Evolutionary conservation across 805 yeast species (phyloP).

Genomic region (Candida morakotiae): DNA sequence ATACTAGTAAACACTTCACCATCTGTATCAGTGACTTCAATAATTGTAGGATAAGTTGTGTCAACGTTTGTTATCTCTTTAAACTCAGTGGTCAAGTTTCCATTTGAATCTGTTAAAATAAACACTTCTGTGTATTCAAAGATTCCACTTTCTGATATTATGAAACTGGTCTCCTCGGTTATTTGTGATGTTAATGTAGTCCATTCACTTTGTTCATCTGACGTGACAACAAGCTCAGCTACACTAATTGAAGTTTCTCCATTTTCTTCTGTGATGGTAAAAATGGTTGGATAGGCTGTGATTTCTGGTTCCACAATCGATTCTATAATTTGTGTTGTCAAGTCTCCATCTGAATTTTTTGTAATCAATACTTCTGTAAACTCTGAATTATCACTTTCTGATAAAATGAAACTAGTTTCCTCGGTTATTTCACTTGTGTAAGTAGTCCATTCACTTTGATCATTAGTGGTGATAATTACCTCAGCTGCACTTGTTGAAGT

Average conservation of each 20-base stretch:
- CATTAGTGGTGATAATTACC: background rate
- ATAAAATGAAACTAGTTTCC: background rate
- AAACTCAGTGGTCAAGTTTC: background rate
- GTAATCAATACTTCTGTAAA: slow-evolving; percentile 9
- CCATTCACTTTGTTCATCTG: slow-evolving; percentile 9
- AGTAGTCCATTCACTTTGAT: background rate
- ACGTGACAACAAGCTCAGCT: slow-evolving; percentile 11
- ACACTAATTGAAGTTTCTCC: slow-evolving; percentile 8
- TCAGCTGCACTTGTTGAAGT: background rate
- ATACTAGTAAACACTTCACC: background rate
- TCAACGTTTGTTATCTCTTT: background rate
- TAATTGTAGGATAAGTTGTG: background rate
- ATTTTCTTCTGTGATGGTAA: slow-evolving; percentile 7
- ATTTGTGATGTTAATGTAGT: background rate
- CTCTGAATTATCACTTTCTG: background rate
- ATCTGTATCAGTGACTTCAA: background rate
- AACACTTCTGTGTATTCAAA: background rate
- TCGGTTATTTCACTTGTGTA: background rate
- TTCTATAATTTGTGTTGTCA: slow-evolving; percentile 10
- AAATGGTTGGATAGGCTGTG: slow-evolving; percentile 9
- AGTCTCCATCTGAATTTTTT: slow-evolving; percentile 13
- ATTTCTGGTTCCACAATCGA: slow-evolving; percentile 5
- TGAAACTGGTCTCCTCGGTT: background rate
- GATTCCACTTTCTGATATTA: background rate
- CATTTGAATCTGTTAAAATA: background rate